phyloP scores from a whole-genome alignment of 345 rosid species.

The Murraya paniculata region DNA sequence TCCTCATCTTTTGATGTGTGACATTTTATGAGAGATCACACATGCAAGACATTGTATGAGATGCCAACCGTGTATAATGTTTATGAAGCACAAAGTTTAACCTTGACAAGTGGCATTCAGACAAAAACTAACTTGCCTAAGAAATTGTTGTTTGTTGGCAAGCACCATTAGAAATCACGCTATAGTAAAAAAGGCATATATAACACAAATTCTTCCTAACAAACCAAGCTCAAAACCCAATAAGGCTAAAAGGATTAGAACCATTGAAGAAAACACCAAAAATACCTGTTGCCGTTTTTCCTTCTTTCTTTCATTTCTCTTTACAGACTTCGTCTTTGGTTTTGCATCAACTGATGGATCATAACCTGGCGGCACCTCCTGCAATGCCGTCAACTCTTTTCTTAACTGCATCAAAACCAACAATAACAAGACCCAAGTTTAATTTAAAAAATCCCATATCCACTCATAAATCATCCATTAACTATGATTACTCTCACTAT shows the following conservation, averaged over 20 bases:
- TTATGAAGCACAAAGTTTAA: background rate
- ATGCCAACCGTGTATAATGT: background rate
- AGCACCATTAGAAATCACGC: background rate
- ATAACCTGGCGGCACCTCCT: slow-evolving; percentile 77
- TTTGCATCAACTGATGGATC: slow-evolving; percentile 53
- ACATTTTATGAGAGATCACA: too few species aligned
- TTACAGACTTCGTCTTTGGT: slow-evolving; percentile 79
- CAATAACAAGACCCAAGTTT: background rate
- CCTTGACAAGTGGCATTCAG: too few species aligned
- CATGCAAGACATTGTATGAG: background rate
- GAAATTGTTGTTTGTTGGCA: background rate
- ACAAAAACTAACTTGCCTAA: background rate
- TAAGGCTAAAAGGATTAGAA: background rate
- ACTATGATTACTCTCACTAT: background rate
- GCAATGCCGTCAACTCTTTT: slow-evolving; percentile 66
- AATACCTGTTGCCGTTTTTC: slow-evolving; percentile 82
- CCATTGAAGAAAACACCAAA: background rate
- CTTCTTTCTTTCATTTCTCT: slow-evolving; percentile 85
- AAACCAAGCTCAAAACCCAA: background rate
- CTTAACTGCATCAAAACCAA: slow-evolving; percentile 49
- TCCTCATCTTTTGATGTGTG: background rate
- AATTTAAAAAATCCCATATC: background rate
- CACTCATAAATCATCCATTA: background rate
- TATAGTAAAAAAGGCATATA: background rate
- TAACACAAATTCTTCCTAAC: background rate